Evolutionary conservation across 257 asterid species (phyloP).

Genomic region (Eustoma russellianum): DNA sequence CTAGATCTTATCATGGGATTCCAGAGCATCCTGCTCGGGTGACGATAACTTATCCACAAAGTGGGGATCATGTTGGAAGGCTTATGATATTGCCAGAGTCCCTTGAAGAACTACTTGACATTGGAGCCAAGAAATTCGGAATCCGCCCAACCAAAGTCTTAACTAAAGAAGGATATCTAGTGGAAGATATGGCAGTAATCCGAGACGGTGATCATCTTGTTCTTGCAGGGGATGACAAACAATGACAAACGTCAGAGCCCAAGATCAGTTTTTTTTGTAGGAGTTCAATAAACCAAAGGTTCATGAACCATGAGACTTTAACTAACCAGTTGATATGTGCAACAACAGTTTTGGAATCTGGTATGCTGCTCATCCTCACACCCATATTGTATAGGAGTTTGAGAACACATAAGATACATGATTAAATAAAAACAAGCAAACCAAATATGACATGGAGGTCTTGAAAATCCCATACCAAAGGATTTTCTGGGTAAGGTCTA

Average conservation of each 20-base stretch:
- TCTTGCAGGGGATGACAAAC: slow-evolving; percentile 24
- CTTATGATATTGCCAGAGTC: slow-evolving; percentile 48
- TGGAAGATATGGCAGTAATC: slow-evolving; percentile 45
- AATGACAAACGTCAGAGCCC: slow-evolving; percentile 2
- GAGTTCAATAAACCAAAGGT: neutral
- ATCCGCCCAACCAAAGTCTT: slow-evolving; percentile 31
- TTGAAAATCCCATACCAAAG: too few species aligned
- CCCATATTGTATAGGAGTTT: too few species aligned
- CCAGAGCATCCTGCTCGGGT: slow-evolving; percentile 32
- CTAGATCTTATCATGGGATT: slow-evolving; percentile 14
- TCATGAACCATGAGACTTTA: neutral
- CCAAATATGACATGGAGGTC: too few species aligned
- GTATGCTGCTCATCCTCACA: too few species aligned
- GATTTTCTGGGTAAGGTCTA: too few species aligned
- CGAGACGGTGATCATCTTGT: slow-evolving; percentile 75
- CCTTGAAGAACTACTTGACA: slow-evolving; percentile 43
- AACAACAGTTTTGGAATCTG: too few species aligned
- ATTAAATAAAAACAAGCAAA: too few species aligned
- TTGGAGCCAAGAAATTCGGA: slow-evolving; percentile 51
- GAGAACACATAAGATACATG: too few species aligned
- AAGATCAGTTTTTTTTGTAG: too few species aligned
- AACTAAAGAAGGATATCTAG: slow-evolving; percentile 41
- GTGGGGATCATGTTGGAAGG: slow-evolving; percentile 26
- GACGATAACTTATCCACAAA: slow-evolving; percentile 36
- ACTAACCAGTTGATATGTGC: too few species aligned